These are phyloP conservation scores for Saksenaea vasiformis DNA, from an alignment of 371 early-diverging fungal species.

Conservation along the genomic window DNA sequence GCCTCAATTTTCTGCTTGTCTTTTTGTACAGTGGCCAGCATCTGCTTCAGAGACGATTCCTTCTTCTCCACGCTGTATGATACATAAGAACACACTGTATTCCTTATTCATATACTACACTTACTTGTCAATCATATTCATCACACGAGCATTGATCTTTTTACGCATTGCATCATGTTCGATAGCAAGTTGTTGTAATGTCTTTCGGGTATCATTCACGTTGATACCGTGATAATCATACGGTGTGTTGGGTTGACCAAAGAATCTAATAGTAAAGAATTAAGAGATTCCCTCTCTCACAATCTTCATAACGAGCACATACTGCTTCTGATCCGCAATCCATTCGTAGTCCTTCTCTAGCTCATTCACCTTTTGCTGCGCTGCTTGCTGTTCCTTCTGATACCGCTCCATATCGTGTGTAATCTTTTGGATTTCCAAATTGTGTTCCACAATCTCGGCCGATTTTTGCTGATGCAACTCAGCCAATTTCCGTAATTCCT, in stretches of 20 bases:
- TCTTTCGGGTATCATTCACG: constrained; percentile 69
- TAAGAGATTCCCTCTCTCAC: background rate
- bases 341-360: constrained; percentile 76
- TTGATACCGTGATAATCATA: constrained; percentile 82
- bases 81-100: too few species aligned
- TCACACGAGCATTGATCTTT: constrained; percentile 91
- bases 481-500: constrained; percentile 61
- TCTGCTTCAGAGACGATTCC: constrained; percentile 80
- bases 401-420: constrained; percentile 72
- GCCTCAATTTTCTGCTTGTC: constrained; percentile 96
- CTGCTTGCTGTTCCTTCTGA: constrained; percentile 62
- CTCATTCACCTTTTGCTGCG: constrained; percentile 51
- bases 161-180: constrained; percentile 80
- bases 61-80: constrained; percentile 81
- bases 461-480: constrained; percentile 63
- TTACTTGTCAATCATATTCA: constrained; percentile 91
- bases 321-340: constrained; percentile 89
- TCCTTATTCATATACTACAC: background rate
- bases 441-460: constrained; percentile 58
- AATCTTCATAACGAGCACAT: constrained; percentile 21
- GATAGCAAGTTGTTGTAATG: constrained; percentile 70
- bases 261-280: constrained; percentile 41
- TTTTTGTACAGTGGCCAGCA: constrained; percentile 84
- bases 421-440: constrained; percentile 73
- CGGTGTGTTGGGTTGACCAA: constrained; percentile 78